Evolutionary conservation across 106 monocot genomes (phyloP).

Genomic region (Allium sativum): DNA sequence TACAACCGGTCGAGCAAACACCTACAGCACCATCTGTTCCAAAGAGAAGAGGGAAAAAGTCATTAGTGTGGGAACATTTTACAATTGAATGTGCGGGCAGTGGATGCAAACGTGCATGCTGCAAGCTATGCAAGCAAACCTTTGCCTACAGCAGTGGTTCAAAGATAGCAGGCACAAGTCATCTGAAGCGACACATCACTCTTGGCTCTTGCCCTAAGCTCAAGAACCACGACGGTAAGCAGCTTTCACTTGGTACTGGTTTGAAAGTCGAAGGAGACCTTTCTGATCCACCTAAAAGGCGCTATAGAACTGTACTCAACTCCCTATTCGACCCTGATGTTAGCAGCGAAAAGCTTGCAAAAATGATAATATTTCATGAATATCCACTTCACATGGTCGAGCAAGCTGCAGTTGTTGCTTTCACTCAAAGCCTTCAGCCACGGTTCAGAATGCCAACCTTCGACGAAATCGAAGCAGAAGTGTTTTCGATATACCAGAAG

Average conservation of each 20-base stretch:
- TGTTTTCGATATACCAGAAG: constrained; percentile 54
- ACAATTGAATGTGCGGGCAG: constrained; percentile 58
- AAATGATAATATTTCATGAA: constrained; percentile 88
- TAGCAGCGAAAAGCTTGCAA: constrained; percentile 53
- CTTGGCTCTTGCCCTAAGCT: constrained; percentile 77
- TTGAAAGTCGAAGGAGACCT: constrained; percentile 24
- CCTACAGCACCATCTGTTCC: constrained; percentile 24
- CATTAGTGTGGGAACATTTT: constrained; percentile 88
- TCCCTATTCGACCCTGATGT: constrained; percentile 63
- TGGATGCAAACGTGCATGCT: constrained; percentile 67
- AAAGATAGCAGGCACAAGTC: constrained; percentile 89
- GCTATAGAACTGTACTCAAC: constrained; percentile 35
- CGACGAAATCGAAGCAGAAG: constrained; percentile 42
- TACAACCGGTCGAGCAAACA: constrained; percentile 17
- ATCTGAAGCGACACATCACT: constrained; percentile 83
- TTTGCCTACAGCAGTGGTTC: constrained; percentile 83
- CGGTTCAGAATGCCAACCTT: constrained; percentile 54
- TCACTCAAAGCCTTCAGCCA: constrained; percentile 71
- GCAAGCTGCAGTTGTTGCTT: constrained; percentile 47
- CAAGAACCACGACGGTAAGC: constrained; percentile 40
- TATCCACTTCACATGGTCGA: constrained; percentile 87
- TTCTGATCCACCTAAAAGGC: constrained; percentile 59
- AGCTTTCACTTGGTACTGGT: constrained; percentile 41
- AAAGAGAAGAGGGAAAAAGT: constrained; percentile 70
- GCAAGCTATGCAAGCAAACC: constrained; percentile 90